Percentiles rank a stretch among this genome's conserved stretches.
These are phyloP conservation scores for Centaurea solstitialis DNA, from an alignment of 129 eudicot species.

Conservation along the genomic window DNA sequence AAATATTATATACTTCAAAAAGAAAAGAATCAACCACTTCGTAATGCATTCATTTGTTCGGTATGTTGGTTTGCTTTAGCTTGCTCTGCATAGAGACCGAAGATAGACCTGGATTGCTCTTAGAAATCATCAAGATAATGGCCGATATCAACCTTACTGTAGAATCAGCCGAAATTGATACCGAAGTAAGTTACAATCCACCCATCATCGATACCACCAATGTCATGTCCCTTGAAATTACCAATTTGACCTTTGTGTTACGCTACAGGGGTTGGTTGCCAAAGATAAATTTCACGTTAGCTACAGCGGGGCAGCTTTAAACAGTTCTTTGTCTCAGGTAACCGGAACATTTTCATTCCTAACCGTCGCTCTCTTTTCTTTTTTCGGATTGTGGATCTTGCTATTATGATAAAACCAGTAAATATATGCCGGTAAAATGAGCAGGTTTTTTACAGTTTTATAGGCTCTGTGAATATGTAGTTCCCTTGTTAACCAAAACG, in stretches of 20 bases:
- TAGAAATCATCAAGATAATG: slow-evolving; percentile 77
- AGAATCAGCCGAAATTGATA: slow-evolving; percentile 93
- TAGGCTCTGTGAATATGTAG: too few relatives aligned
- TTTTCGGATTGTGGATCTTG: too few relatives aligned
- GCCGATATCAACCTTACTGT: slow-evolving; percentile 69
- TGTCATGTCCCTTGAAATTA: background rate
- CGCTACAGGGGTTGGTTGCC: slow-evolving; percentile 75
- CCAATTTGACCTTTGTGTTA: slow-evolving; percentile 7
- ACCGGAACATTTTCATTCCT: background rate
- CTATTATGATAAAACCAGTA: background rate
- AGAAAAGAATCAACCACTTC: too few relatives aligned
- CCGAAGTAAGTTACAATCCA: slow-evolving; percentile 54
- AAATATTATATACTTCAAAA: too few relatives aligned
- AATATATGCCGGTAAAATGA: background rate
- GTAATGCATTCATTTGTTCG: slow-evolving; percentile 8
- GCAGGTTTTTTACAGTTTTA: too few relatives aligned
- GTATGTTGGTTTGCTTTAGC: slow-evolving; percentile 44
- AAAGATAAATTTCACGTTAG: slow-evolving; percentile 93
- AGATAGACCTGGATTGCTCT: slow-evolving; percentile 87
- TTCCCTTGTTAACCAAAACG: too few relatives aligned
- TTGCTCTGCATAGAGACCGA: slow-evolving; percentile 90
- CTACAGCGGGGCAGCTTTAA: slow-evolving; percentile 84
- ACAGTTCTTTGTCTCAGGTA: slow-evolving; percentile 86
- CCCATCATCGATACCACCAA: background rate
- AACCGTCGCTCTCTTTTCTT: background rate